Evolutionary conservation across 192 early-diverging fungal genomes (phyloP), one percentile per base, ranked within the genome.

Genomic region (Entrophospora sp.): DNA sequence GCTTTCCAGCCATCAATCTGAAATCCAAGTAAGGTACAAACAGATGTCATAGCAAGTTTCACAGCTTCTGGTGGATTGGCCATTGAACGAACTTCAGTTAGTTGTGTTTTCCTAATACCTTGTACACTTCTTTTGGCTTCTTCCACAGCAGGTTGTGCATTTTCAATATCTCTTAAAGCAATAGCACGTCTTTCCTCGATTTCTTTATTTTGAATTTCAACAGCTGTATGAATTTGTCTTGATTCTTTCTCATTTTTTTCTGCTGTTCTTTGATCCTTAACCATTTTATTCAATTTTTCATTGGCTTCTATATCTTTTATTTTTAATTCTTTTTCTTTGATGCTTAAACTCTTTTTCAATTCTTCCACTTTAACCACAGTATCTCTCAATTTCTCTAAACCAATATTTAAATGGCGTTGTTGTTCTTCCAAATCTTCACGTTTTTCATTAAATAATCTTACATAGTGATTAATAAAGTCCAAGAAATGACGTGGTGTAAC

Each of bases 401-500:
- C 98, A 66, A 96, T 89, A 66, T 95, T 95, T 61, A 99, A 83
- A 64, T 99, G 98, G 20, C 94, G 89, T 73, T 99, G 98, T 74
- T 95, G 94, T 66, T 98, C 96, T 77, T 99, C 96, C 12, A 99
- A 77, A 69, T 93, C 90, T 55, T 90, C 91, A 20, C 94, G 90
- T 70, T 96, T 97, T 74, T 92, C 91, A 66, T 84, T 85, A 76
- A 87, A 97, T 51, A 98, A 75, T 36, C 85, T 83, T 20, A 87
- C 88, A 70, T 94, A 98, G 52, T 97, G 94, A 65, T 83, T 82
- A 61, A 99, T 91, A 71, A 97, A 96, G 80, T 99, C 98, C 24
- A 99, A 77, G 75, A 91, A 99, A 72, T 99, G 98, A 32, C 98
- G 87, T 14, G 97, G 97, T 13, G 97, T 99, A 20, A 92, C 91